These are phyloP conservation scores for Fusarium zealandicum DNA, from an alignment of 2,329 filamentous ascomycete species.

Conservation along the genomic window DNA sequence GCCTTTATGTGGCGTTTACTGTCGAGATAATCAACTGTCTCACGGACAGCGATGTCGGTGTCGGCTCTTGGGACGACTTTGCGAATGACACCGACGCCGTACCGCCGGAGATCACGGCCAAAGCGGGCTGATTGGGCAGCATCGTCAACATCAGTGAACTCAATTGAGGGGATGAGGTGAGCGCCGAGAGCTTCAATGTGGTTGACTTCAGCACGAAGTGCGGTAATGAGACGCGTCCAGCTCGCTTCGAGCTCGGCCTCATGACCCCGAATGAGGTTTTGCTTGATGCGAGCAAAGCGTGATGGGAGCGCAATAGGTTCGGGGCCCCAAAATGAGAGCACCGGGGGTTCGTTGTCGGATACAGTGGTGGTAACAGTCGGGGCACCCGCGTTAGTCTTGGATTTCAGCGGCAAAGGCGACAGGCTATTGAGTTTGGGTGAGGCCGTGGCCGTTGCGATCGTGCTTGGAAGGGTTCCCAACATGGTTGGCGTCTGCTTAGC, in stretches of 20 bases:
- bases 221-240: constrained; percentile 61
- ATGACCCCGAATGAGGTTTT: constrained; percentile 60
- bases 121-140: constrained; percentile 61
- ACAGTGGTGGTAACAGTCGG: constrained; percentile 23
- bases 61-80: constrained; percentile 66
- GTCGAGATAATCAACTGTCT: constrained; percentile 63
- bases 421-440: constrained; percentile 23
- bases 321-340: constrained; percentile 64
- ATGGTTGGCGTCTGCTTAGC: constrained; percentile 13
- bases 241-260: constrained; percentile 62
- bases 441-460: constrained; percentile 25
- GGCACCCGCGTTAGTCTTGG: constrained; percentile 14
- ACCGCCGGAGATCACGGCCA: constrained; percentile 62
- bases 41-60: constrained; percentile 64
- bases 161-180: constrained; percentile 63
- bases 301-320: constrained; percentile 65
- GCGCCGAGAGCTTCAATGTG: constrained; percentile 59
- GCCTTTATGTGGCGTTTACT: constrained; percentile 41
- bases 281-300: constrained; percentile 65
- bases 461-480: constrained; percentile 23
- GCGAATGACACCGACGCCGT: constrained; percentile 70
- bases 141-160: constrained; percentile 59
- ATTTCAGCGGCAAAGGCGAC: constrained; percentile 16
- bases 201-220: constrained; percentile 59
- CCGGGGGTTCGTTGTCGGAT: constrained; percentile 55